These are phyloP conservation scores for Kodamaea anthophila DNA, from an alignment of 1,139 yeast genomes.

Conservation along the genomic window DNA sequence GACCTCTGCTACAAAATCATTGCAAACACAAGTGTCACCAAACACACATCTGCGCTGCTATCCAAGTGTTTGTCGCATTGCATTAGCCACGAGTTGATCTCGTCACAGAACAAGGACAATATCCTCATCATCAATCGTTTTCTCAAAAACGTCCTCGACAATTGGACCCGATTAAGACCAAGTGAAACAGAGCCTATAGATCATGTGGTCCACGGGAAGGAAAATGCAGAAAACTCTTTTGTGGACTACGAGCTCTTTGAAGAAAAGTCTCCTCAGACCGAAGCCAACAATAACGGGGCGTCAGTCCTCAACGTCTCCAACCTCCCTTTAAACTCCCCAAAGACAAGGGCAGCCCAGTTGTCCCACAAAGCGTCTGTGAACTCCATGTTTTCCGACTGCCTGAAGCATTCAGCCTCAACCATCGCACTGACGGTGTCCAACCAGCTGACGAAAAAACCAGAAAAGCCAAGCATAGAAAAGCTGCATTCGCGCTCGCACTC, in stretches of 20 bases:
- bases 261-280: neutral
- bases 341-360: conserved; percentile 2
- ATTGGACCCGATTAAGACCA: conserved; percentile 26
- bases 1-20: conserved; percentile 34
- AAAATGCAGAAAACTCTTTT: conserved; percentile 1
- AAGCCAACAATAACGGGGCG: conserved; percentile 1
- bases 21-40: conserved; percentile 26
- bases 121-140: conserved; percentile 46
- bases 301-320: neutral
- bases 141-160: conserved; percentile 41
- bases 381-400: conserved; percentile 6
- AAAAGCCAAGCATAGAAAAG: conserved; percentile 1
- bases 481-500: conserved; percentile 9
- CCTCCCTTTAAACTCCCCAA: conserved; percentile 1
- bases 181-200: conserved; percentile 1
- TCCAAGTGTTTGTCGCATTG: conserved; percentile 47
- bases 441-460: conserved; percentile 1
- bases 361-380: conserved; percentile 6
- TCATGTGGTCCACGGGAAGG: neutral
- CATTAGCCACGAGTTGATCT: conserved; percentile 45
- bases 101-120: conserved; percentile 38
- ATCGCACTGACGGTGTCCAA: conserved; percentile 6
- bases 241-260: conserved; percentile 2
- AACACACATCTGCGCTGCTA: conserved; percentile 40
- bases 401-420: conserved; percentile 3